Evolutionary conservation across 2,329 filamentous ascomycete genomes (phyloP).

Genomic region (Venturia carpophila): DNA sequence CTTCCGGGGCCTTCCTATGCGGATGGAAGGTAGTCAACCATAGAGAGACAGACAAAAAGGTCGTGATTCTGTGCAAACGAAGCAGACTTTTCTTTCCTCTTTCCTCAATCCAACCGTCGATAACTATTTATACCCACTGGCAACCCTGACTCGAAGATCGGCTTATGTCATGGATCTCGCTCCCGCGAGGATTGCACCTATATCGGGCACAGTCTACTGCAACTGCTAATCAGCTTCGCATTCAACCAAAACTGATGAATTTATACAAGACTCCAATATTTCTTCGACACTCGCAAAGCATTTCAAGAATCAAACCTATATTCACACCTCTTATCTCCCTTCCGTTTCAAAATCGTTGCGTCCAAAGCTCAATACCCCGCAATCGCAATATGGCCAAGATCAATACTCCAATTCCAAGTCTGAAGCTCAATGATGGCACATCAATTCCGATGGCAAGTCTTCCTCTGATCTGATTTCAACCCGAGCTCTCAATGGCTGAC

Average conservation of each 20-base stretch:
- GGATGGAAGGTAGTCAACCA: not conserved
- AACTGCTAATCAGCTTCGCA: not conserved
- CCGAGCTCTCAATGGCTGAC: not conserved
- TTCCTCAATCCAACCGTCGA: too few species aligned
- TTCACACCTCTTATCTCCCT: not conserved
- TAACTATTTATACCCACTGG: not conserved
- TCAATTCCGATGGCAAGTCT: slow-evolving; percentile 58
- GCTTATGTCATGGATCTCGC: not conserved
- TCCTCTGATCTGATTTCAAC: not conserved
- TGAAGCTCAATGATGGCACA: slow-evolving; percentile 68
- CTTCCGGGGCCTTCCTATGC: too few species aligned
- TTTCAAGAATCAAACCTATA: not conserved
- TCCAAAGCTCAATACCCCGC: slow-evolving; percentile 5
- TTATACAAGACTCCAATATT: not conserved
- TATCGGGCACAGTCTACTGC: not conserved
- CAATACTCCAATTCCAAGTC: slow-evolving; percentile 44
- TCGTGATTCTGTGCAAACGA: not conserved
- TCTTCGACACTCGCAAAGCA: too few species aligned
- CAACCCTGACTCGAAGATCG: not conserved
- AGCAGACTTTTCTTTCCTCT: too few species aligned
- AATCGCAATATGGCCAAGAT: slow-evolving; percentile 34
- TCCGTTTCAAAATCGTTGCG: not conserved
- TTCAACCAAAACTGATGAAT: not conserved
- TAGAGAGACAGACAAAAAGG: not conserved
- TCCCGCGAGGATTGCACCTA: not conserved